A percentile compares a stretch with the other conserved stretches of the same genome.
These are phyloP conservation scores for Aegilops umbellulata DNA, from an alignment of 176 grass and related monocot species.

Conservation along the genomic window DNA sequence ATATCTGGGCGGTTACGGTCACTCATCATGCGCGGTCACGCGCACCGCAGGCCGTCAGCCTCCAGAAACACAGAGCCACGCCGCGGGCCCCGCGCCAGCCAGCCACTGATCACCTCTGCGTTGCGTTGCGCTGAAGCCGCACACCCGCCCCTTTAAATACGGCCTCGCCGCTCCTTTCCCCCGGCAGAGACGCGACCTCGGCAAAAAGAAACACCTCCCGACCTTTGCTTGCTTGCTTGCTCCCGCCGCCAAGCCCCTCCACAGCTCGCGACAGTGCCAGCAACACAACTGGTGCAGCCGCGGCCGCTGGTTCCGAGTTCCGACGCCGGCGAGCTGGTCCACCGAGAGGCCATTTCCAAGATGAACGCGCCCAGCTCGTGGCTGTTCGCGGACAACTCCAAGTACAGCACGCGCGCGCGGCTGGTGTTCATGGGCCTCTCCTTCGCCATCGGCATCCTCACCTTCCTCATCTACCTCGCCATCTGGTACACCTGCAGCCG, in stretches of 20 bases:
- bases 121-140: not conserved
- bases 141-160: not conserved
- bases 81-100: not conserved
- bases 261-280: too few species aligned
- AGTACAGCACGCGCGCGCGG: slow-evolving; percentile 39
- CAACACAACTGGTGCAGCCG: too few species aligned
- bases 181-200: slow-evolving; percentile 3
- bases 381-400: slow-evolving; percentile 45
- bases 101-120: not conserved
- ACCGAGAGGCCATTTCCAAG: not conserved
- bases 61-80: not conserved
- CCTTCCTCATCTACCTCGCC: slow-evolving; percentile 58
- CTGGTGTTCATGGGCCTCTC: slow-evolving; percentile 70
- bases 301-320: not conserved
- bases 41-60: not conserved
- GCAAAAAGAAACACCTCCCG: not conserved
- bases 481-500: slow-evolving; percentile 50
- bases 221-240: not conserved
- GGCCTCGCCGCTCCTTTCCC: not conserved
- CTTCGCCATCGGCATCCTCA: slow-evolving; percentile 70
- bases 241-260: not conserved
- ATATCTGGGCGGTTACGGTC: slow-evolving; percentile 1
- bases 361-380: slow-evolving; percentile 48
- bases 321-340: not conserved
- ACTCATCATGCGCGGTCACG: not conserved